Conservation (phyloP, 768 basidiomycete genomes). For the Suillus clintonianus region DNA sequence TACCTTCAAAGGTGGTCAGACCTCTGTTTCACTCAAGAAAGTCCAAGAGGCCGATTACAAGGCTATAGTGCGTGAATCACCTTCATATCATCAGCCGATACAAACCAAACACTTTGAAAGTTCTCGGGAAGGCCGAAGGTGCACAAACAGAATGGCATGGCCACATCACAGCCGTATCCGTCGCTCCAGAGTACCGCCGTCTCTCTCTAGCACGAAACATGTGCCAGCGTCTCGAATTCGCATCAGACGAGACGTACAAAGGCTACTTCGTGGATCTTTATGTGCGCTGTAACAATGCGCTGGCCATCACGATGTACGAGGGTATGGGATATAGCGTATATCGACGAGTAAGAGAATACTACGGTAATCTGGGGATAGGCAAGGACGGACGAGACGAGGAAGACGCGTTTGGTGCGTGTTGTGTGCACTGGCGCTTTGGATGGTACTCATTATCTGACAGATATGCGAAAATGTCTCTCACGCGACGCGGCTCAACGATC, state of each 20-base stretch:
- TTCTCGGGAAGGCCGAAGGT: constrained; percentile 94
- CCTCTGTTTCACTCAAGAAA: constrained; percentile 80
- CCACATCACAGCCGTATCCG: constrained; percentile 93
- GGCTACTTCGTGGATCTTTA: constrained; percentile 95
- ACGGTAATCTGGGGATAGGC: constrained; percentile 74
- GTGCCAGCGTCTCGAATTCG: constrained; percentile 83
- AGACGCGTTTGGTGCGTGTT: constrained; percentile 82
- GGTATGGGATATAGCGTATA: constrained; percentile 92
- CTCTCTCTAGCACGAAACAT: constrained; percentile 84
- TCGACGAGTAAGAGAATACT: constrained; percentile 88
- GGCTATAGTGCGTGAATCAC: constrained; percentile 74
- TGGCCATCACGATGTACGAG: constrained; percentile 93
- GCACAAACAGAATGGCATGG: constrained; percentile 78
- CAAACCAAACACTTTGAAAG: constrained; percentile 40
- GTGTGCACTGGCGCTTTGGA: background rate
- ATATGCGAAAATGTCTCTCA: constrained; percentile 76
- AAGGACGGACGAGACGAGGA: constrained; percentile 82
- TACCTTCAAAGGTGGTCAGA: constrained; percentile 94
- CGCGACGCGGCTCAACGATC: constrained; percentile 63
- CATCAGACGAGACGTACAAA: constrained; percentile 78
- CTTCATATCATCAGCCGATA: constrained; percentile 3
- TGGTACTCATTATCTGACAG: constrained; percentile 26
- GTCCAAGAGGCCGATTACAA: constrained; percentile 83
- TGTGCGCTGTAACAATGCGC: constrained; percentile 82
- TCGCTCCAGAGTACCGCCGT: constrained; percentile 91